These are phyloP conservation scores for Arctium lappa DNA, from an alignment of 129 eudicot genomes.

Conservation along the genomic window DNA sequence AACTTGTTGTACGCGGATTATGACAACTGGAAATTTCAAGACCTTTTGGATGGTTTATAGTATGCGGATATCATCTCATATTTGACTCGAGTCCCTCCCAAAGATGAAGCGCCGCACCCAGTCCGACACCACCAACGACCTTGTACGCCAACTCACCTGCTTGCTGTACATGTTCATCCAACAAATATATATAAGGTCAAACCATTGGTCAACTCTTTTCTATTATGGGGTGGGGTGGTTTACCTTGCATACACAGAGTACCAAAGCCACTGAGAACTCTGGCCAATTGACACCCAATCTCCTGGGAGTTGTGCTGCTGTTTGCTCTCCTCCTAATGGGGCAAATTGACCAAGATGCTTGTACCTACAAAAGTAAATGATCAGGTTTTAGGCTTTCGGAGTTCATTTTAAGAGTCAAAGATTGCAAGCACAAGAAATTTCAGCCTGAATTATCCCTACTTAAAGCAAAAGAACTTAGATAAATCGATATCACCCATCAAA, in stretches of 20 bases:
- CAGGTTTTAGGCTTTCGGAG: not conserved
- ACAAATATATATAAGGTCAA: not conserved
- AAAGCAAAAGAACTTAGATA: no score
- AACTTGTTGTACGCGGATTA: not conserved
- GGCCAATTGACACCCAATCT: slow-evolving; percentile 95
- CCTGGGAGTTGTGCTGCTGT: slow-evolving; percentile 94
- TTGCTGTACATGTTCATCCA: slow-evolving; percentile 50
- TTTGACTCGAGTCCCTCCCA: slow-evolving; percentile 89
- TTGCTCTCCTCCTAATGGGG: slow-evolving; percentile 85
- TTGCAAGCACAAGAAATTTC: not conserved
- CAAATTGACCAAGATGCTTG: slow-evolving; percentile 85
- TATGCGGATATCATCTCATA: slow-evolving; percentile 27
- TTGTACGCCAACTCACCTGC: slow-evolving; percentile 97
- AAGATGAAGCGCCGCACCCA: slow-evolving; percentile 88
- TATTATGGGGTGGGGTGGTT: not conserved
- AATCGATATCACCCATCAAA: no score
- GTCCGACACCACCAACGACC: slow-evolving; percentile 85
- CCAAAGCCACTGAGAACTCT: slow-evolving; percentile 91
- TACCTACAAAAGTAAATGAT: slow-evolving; percentile 41
- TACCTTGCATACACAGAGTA: slow-evolving; percentile 92
- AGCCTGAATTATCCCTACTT: not conserved
- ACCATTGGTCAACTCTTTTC: not conserved
- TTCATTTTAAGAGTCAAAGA: not conserved
- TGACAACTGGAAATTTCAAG: not conserved
- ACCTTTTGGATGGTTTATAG: not conserved